These are phyloP conservation scores for Lithospermum erythrorhizon DNA, from an alignment of 257 asterid genomes.

Conservation along the genomic window DNA sequence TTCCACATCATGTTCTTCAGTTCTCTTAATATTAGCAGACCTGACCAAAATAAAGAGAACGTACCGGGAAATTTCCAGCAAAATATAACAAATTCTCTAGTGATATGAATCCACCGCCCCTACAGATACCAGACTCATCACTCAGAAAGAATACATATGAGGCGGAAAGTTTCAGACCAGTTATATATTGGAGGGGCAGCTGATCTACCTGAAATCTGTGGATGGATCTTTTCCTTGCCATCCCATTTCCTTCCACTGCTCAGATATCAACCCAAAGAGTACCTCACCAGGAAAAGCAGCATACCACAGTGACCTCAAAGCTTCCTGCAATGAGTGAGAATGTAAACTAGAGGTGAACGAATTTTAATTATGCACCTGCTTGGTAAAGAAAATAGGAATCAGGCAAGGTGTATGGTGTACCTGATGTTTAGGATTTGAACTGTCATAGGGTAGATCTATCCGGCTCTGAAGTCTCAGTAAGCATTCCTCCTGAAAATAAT, in stretches of 20 bases:
- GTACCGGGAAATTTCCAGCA: conserved; percentile 77
- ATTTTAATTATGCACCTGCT: conserved; percentile 2
- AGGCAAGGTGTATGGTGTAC: conserved; percentile 25
- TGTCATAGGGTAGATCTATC: conserved; percentile 72
- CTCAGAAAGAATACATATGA: conserved; percentile 1
- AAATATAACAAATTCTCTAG: conserved; percentile 88
- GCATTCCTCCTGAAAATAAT: conserved; percentile 72
- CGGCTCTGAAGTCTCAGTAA: conserved; percentile 72
- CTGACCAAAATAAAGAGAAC: conserved; percentile 17
- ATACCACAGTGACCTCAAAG: conserved; percentile 72
- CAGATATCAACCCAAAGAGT: conserved; percentile 77
- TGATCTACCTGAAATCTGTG: conserved; percentile 80
- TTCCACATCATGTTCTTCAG: background rate
- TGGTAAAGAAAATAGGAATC: background rate
- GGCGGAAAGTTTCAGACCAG: background rate
- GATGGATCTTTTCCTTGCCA: conserved; percentile 99
- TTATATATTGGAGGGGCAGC: conserved; percentile 10
- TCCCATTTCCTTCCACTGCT: conserved; percentile 99
- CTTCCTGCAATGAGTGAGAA: conserved; percentile 43
- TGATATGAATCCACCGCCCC: conserved; percentile 98
- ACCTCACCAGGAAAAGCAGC: conserved; percentile 86
- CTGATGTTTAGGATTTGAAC: conserved; percentile 80
- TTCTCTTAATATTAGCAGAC: conserved; percentile 1
- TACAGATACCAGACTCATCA: conserved; percentile 14
- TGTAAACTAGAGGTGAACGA: background rate